Base-by-base conservation (phyloP, 2,329 filamentous ascomycete species). In the Botrytis aclada region DNA sequence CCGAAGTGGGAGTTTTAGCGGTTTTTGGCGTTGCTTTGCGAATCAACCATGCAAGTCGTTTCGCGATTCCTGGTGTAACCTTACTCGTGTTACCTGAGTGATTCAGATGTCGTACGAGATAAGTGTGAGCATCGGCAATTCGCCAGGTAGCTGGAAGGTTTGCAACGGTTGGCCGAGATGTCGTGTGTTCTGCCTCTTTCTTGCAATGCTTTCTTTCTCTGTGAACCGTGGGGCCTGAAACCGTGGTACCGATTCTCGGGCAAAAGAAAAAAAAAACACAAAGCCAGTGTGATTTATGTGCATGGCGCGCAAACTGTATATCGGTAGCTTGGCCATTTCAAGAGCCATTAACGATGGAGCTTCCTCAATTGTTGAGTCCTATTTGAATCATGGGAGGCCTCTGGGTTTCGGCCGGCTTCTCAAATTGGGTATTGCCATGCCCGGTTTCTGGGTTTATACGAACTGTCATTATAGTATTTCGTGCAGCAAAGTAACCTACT, bases 141-240 rank as follows among this genome's bases (percentile, higher is more conserved):
- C 34, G 34, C 65, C 65, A n/a, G 65, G 65, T 67, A 67, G 65
- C 65, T 67, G 65, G 65, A 43, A 43, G 39, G 29, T 22, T 56
- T 39, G 45, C 43, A 41, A 56, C 47, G 29, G 47, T 67, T 41
- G 65, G 47, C 65, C 47, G 25, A 25, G n/a, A 41, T 25, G 65
- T 56, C 47, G 47, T 56, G 47, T 56, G n/a, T 10, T 29, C 22
- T 67, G 47, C 25, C 65, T 67, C 34, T 39, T 67, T 41, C 65
- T 67, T 67, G n/a, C 47, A 20, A 56, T 32, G 29, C 65, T 56
- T 22, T 41, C 65, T 56, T 22, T 41, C n/a, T 56, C 20, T 41
- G 65, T 56, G 65, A 41, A 41, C 47, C 65, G 47, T 67, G 16
- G 65, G 47, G 39, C 47, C 29, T 67, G 34, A 32, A 54, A 41